phyloP scores from a whole-genome alignment of 73 alveolate genomes.

The Uronychia binucleata region DNA sequence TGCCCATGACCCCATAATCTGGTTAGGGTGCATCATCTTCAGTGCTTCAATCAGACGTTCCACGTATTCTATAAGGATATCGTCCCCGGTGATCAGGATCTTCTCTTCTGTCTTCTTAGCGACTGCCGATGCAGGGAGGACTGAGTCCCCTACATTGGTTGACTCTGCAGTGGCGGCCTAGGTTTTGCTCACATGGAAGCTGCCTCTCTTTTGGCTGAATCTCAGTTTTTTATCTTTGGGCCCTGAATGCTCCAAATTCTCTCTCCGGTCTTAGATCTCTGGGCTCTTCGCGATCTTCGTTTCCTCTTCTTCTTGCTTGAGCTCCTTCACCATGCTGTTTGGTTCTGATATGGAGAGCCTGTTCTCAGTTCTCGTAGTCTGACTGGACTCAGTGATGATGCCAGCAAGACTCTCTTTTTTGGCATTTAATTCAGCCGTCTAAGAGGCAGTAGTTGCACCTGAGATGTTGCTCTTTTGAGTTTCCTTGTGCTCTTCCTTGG shows the following conservation, averaged over 20 bases:
- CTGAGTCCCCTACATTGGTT: neutral
- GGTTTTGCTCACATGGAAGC: neutral
- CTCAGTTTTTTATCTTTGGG: neutral
- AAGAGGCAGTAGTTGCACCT: too few relatives aligned
- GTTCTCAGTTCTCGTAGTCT: too few relatives aligned
- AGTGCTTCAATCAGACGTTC: slow-evolving; percentile 35
- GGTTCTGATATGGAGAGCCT: too few relatives aligned
- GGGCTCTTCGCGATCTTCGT: too few relatives aligned
- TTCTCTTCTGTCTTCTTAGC: slow-evolving; percentile 25
- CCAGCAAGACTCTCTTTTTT: too few relatives aligned
- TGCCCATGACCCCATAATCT: slow-evolving; percentile 30
- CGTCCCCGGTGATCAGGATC: slow-evolving; percentile 66
- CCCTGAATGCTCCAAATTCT: neutral
- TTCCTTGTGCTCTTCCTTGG: too few relatives aligned
- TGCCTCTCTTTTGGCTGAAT: neutral
- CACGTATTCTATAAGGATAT: slow-evolving; percentile 56
- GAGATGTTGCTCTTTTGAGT: too few relatives aligned
- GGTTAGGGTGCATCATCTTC: slow-evolving; percentile 5
- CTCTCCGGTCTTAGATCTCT: too few relatives aligned
- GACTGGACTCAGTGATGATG: too few relatives aligned
- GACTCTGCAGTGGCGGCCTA: neutral
- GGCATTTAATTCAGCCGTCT: too few relatives aligned
- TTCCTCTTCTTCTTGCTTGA: too few relatives aligned
- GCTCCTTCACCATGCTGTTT: too few relatives aligned
- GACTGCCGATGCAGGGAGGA: neutral